These are phyloP conservation scores for Acer campestre DNA, from an alignment of 345 rosid genomes.

Conservation along the genomic window DNA sequence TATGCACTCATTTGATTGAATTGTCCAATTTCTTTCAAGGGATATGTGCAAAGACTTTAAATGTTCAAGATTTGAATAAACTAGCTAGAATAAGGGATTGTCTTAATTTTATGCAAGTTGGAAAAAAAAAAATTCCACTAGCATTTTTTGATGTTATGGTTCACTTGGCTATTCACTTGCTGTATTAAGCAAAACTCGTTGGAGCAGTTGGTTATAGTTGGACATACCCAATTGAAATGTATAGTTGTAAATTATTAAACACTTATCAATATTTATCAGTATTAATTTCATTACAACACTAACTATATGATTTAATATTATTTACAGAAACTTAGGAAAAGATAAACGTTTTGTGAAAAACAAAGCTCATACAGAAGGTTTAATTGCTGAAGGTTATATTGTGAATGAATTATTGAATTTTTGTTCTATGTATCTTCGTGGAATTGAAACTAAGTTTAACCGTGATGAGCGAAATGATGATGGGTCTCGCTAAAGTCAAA, in stretches of 20 bases:
- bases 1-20: no score
- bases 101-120: neutral
- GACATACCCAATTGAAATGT: constrained; percentile 10
- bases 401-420: neutral
- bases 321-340: neutral
- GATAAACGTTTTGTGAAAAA: neutral
- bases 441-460: no score
- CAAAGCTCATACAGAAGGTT: neutral
- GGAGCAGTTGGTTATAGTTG: neutral
- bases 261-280: neutral
- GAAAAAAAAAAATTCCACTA: neutral
- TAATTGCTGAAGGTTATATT: neutral
- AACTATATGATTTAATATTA: neutral
- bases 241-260: neutral
- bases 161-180: constrained; percentile 14
- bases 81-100: neutral
- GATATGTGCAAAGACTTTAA: neutral
- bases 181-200: neutral
- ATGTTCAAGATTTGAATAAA: neutral
- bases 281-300: neutral
- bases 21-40: no score
- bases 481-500: no score
- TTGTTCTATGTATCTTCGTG: neutral
- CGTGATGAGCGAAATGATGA: neutral
- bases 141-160: constrained; percentile 17